phyloP scores from a whole-genome alignment of 108 stramenopile genomes.

The Skeletonema marinoi region DNA sequence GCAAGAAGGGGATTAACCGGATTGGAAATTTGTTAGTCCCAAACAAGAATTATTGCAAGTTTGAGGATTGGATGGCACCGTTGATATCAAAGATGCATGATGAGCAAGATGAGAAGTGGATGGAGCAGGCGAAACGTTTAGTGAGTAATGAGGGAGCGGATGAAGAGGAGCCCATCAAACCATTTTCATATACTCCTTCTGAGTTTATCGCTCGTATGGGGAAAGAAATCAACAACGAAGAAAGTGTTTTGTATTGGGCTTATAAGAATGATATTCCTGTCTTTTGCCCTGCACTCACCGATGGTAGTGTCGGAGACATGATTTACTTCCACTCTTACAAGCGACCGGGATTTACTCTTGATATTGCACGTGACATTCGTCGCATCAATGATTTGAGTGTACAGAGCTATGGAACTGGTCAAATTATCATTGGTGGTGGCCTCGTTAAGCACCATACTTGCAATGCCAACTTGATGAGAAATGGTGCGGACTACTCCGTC shows the following conservation, averaged over 20 bases:
- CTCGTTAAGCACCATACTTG: constrained; percentile 99
- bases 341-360: constrained; percentile 92
- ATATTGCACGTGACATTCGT: constrained; percentile 95
- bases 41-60: constrained; percentile 98
- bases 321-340: constrained; percentile 99
- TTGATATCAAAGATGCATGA: constrained; percentile 94
- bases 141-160: constrained; percentile 24
- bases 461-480: constrained; percentile 99
- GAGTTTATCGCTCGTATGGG: constrained; percentile 96
- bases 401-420: constrained; percentile 90
- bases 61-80: constrained; percentile 98
- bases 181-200: constrained; percentile 91
- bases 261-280: constrained; percentile 97
- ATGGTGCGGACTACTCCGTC: constrained; percentile 99
- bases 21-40: constrained; percentile 97
- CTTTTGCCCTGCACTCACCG: constrained; percentile 99
- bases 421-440: constrained; percentile 98
- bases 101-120: constrained; percentile 86
- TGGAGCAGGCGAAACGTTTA: constrained; percentile 53
- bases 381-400: constrained; percentile 95
- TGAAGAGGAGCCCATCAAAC: constrained; percentile 22
- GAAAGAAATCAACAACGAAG: constrained; percentile 92
- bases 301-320: constrained; percentile 99
- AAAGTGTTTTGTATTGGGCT: constrained; percentile 97
- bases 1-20: constrained; percentile 95